Base-by-base conservation (phyloP, 2,329 filamentous ascomycete species). In the Pseudogymnoascus sp. region DNA sequence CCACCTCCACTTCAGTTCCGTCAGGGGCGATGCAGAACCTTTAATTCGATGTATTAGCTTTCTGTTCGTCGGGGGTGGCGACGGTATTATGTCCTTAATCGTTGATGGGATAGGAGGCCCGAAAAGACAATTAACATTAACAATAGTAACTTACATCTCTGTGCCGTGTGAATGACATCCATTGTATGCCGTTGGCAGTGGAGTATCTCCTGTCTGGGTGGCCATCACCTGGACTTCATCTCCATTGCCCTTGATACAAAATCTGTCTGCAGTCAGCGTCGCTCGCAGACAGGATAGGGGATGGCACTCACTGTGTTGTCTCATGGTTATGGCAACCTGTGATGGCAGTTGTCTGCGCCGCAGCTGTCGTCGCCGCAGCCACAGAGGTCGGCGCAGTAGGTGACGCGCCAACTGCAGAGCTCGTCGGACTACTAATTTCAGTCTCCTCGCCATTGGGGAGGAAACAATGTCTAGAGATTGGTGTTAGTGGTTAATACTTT, bases 21-120 rank as follows among this genome's bases (percentile, higher is more conserved):
- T 80, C 75, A 1, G 81, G 76, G 24, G 78, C 82, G n/a, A 88
- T 70, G 67, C 87, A 90, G 74, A 79, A 89, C 64, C 86, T 89
- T 62, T 12, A 8, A 37, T 31, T 5, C 11, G 1, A 28, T 28
- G 24, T n/a, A 53, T 53, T 31, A 53, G 43, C 24, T 33, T 53
- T 6, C 19, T 53, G 14, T 16, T 53, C 14, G 24, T 53, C 7
- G 24, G 10, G 24, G 14, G 12, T 16, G 14, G 14, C 10, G 43
- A 53, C 8, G 7, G 4, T 6, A 12, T 16, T 16, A 26, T 46
- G 14, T 16, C 24, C 28, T 50, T 24, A 16, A 50, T 28, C 14
- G 12, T 4, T 53, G 14, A 28, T 16, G 3, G 24, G 14, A 11
- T 28, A 53, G 24, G 43, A 2, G 12, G 24, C 7, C 19, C n/a